Conservation (phyloP, 257 asterid genomes). For the Cinchona pubescens region DNA sequence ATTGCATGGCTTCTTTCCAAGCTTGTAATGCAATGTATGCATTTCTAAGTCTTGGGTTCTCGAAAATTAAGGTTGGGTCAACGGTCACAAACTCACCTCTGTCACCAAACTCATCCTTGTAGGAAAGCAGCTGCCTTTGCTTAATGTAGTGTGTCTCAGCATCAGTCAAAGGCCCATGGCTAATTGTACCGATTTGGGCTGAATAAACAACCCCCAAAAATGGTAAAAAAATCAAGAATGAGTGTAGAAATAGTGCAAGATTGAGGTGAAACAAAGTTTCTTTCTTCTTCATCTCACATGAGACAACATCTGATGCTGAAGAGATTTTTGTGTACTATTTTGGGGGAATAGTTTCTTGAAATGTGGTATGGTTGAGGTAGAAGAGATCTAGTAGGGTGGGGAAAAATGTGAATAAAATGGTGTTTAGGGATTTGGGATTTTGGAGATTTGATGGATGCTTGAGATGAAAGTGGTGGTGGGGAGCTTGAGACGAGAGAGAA, state of each 20-base stretch:
- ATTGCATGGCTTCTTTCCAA: conserved; percentile 81
- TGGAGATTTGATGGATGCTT: conserved; percentile 28
- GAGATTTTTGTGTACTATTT: neutral
- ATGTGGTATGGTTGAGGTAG: conserved; percentile 16
- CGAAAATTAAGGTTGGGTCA: conserved; percentile 65
- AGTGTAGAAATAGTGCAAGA: conserved; percentile 17
- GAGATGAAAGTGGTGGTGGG: conserved; percentile 3
- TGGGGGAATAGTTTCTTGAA: neutral
- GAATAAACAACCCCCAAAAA: conserved; percentile 20
- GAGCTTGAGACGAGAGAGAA: conserved; percentile 15
- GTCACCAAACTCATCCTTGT: conserved; percentile 73
- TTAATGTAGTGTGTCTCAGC: conserved; percentile 51
- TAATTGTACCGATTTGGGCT: conserved; percentile 19
- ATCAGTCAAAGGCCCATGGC: conserved; percentile 54
- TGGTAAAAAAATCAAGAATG: conserved; percentile 14
- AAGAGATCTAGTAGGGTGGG: conserved; percentile 30
- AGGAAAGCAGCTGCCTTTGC: conserved; percentile 67
- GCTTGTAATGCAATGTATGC: conserved; percentile 91
- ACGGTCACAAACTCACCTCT: conserved; percentile 67
- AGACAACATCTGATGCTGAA: conserved; percentile 68
- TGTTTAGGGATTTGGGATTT: conserved; percentile 11
- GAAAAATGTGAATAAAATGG: conserved; percentile 11
- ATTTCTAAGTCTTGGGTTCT: conserved; percentile 51
- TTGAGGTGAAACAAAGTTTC: conserved; percentile 20
- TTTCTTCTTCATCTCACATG: conserved; percentile 70